Evolutionary conservation across 805 yeast genomes (phyloP).

Genomic region (Peterozyma xylosa): DNA sequence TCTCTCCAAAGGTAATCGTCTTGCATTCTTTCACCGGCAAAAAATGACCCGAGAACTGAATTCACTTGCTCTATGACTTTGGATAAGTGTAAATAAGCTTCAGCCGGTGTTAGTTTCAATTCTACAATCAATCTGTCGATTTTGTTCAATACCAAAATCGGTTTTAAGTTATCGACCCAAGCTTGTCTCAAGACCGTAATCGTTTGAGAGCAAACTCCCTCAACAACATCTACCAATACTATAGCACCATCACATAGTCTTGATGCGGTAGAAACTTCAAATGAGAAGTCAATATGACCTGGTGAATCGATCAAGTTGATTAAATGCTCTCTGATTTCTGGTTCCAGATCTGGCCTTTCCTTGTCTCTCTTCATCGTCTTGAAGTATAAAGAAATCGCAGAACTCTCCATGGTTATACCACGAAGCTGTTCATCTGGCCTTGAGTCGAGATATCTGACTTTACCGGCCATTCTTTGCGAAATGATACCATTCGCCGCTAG

Average conservation of each 20-base stretch:
- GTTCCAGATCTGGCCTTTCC: constrained; percentile 13
- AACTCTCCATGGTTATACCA: constrained; percentile 97
- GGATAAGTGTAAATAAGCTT: constrained; percentile 75
- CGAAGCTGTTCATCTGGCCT: constrained; percentile 92
- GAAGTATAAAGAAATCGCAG: constrained; percentile 91
- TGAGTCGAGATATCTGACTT: constrained; percentile 85
- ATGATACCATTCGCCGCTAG: constrained; percentile 95
- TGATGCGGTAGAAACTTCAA: constrained; percentile 95
- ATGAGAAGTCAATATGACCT: constrained; percentile 96
- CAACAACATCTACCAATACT: constrained; percentile 92
- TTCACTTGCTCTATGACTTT: constrained; percentile 88
- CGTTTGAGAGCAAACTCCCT: constrained; percentile 97
- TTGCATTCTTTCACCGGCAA: constrained; percentile 86
- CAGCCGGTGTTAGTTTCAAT: constrained; percentile 71
- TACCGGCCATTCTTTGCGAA: constrained; percentile 92
- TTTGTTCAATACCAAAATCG: constrained; percentile 83
- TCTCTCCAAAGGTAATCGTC: constrained; percentile 78
- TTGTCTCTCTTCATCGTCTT: constrained; percentile 47
- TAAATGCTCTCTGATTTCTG: constrained; percentile 64
- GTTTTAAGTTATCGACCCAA: constrained; percentile 88
- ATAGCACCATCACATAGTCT: constrained; percentile 96
- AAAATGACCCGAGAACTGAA: constrained; percentile 89
- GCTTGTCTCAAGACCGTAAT: constrained; percentile 91
- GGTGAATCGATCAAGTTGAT: constrained; percentile 96
- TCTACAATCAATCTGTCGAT: constrained; percentile 82